A percentile compares a stretch with the other conserved stretches of the same genome.
phyloP scores from a whole-genome alignment of 2,329 filamentous ascomycete species.

The Talaromyces amestolkiae region DNA sequence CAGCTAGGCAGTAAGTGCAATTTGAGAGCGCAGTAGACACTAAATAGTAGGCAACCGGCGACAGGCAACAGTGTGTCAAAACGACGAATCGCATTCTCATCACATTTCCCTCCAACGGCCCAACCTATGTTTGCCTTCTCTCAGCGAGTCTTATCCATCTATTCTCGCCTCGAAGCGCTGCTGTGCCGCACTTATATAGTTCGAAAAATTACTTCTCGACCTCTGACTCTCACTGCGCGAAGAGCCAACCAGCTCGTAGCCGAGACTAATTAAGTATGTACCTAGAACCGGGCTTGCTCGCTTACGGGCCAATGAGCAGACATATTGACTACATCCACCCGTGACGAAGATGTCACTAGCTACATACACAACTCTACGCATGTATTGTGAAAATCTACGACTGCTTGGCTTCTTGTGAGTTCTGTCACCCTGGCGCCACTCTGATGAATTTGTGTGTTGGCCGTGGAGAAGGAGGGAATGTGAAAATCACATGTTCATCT shows the following conservation, averaged over 20 bases:
- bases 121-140: no score
- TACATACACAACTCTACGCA: not conserved
- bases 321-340: not conserved
- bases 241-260: not conserved
- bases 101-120: not conserved
- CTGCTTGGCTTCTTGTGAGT: not conserved
- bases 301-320: not conserved
- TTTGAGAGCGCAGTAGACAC: not conserved
- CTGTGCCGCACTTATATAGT: constrained; percentile 13
- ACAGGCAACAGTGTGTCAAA: not conserved
- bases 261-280: not conserved
- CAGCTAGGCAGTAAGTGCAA: not conserved
- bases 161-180: not conserved
- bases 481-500: not conserved
- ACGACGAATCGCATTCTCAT: not conserved
- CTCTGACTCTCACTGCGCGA: not conserved
- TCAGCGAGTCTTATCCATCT: not conserved
- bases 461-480: not conserved
- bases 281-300: not conserved
- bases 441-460: not conserved
- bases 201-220: not conserved
- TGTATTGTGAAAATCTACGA: not conserved
- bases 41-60: not conserved
- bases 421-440: not conserved
- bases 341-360: not conserved